Evolutionary conservation across 192 early-diverging fungal genomes (phyloP).

Genomic region (Ambispora gerdemannii): DNA sequence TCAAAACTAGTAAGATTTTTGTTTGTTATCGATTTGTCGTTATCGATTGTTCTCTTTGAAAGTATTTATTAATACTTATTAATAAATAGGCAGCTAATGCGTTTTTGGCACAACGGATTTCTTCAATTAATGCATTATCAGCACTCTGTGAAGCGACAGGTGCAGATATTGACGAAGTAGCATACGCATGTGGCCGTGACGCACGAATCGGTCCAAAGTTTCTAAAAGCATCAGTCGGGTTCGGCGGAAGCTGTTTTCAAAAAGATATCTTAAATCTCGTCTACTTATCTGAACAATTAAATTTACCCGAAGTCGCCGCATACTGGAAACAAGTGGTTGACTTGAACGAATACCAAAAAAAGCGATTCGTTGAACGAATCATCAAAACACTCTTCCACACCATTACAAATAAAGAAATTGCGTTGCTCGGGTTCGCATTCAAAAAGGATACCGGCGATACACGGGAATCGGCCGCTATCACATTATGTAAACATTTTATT

Average conservation of each 20-base stretch:
- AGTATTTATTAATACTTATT: background rate
- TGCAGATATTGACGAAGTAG: conserved; percentile 86
- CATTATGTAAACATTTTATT: conserved; percentile 74
- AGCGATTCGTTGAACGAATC: conserved; percentile 73
- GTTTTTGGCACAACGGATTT: conserved; percentile 90
- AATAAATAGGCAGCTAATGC: conserved; percentile 79
- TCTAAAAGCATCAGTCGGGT: conserved; percentile 87
- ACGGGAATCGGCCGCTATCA: conserved; percentile 88
- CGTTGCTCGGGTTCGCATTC: conserved; percentile 88
- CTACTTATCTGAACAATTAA: conserved; percentile 79
- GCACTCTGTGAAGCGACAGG: conserved; percentile 92
- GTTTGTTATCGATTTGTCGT: background rate
- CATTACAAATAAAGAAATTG: conserved; percentile 75
- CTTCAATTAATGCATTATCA: conserved; percentile 84
- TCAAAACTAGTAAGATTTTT: conserved; percentile 72
- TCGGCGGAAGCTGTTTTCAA: conserved; percentile 94
- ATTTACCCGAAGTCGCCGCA: conserved; percentile 83
- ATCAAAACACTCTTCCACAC: conserved; percentile 73
- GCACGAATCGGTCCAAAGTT: conserved; percentile 85
- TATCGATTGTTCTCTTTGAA: background rate
- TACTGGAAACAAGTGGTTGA: conserved; percentile 91
- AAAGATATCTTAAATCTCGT: conserved; percentile 93
- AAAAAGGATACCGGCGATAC: conserved; percentile 95
- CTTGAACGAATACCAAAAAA: conserved; percentile 92
- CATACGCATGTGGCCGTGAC: conserved; percentile 86